Base-by-base conservation (phyloP, 129 eudicot species). In the Solidago caesia region DNA sequence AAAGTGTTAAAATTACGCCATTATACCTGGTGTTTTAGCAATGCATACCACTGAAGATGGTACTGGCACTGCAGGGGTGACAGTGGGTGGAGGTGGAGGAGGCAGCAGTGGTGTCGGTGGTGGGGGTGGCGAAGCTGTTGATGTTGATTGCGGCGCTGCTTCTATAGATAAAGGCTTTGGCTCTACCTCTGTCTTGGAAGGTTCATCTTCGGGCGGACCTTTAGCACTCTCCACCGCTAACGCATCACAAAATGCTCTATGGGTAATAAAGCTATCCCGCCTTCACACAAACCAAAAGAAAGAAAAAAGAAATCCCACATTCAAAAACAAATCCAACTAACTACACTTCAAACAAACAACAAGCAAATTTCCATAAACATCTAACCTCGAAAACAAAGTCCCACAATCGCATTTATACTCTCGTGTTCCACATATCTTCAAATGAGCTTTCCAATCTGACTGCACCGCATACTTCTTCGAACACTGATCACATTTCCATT, bases 321-420 rank as follows among this genome's bases (percentile, higher is more conserved):
- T 55, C 52, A 69, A 46, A 68, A 29, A 68, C 43, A 46, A 45
- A 59, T 14, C n/a, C 27, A 5, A 16, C 61, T 55, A 9, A 43
- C 21, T 8, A 49, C 70, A 69, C 4, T 6, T 53, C 55, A 44
- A 45, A 33, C 56, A 15, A 65, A 45, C 13, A 68, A 73, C 11
- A 4, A 52, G 70, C 39, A 65, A 56, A 59, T 5, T 60, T 13
- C 15, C 68, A 75, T 27, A 55, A 64, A 14, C 9, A 56, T 51
- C 62, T 60, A 56, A 87, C 99, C 99, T 95, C 8, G 94, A 88
- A 82, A 95, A 95, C 80, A 87, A 59, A 70, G 94, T 91, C 39
- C 99, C 99, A 80, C 99, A 95, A 77, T 95, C 97, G 73, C 99
- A 95, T 80, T 87, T 95, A 71, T 95, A 95, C 85, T 95, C 99